Base-by-base conservation (phyloP, 352 stramenopile genomes). In the Phytophthora aleatoria region DNA sequence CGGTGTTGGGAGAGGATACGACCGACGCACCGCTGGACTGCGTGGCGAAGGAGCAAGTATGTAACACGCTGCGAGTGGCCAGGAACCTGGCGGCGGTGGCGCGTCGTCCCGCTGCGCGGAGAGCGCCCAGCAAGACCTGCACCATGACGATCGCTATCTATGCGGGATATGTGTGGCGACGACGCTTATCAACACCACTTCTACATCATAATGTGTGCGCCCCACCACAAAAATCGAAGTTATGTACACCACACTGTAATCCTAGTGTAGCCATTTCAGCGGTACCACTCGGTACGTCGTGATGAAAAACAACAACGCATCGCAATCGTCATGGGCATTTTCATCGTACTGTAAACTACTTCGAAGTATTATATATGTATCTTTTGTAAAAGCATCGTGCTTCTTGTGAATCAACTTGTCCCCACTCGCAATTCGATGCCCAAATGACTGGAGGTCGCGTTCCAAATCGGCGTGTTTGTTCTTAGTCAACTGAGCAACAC, bases 21-120 rank as follows among this genome's bases (percentile, higher is more conserved):
- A 12, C 12, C 0, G 3, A 77, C 76, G 27, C 26, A 92, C 83
- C 83, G 49, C 81, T 90, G 20, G 83, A 85, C 52, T 92, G 83
- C 26, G 83, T 81, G 30, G 81, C 78, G 42, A 87, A 86, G 27
- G 61, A 41, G 6, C 69, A 71, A 24, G 51, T 68, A 31, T 62
- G 41, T 33, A 62, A 55, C 1, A 62, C 48, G 50, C 50, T 69
- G 47, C 64, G 69, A 15, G 72, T 52, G 33, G 50, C 27, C 8
- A 67, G 26, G 28, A 79, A 43, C 35, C 50, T 58, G 28, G 53
- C 42, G 26, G 61, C 16, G 8, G 60, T 44, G 13, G 51, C 33
- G 48, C 58, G 70, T 39, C 70, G 64, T 8, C 64, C 55, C 13
- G 57, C 71, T 5, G 72, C 52, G 36, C 74, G 72, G 50, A 88